Base-by-base conservation (phyloP, 768 basidiomycete genomes). In the Trametes sanguinea region DNA sequence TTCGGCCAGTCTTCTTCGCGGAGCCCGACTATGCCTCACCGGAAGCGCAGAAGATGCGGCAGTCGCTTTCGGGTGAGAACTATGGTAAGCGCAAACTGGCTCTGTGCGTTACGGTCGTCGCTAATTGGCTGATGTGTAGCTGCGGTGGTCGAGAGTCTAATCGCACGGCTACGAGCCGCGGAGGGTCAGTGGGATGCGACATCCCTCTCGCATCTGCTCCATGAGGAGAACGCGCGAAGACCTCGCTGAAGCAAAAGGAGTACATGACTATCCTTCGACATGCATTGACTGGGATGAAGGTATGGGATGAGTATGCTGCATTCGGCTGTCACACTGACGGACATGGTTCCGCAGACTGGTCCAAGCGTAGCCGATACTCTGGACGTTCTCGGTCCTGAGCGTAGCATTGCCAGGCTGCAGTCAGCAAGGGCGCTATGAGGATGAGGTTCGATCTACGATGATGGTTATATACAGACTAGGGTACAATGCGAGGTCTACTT, bases 241-340 rank as follows among this genome's bases (percentile, higher is more conserved):
- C 78, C 2, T 74, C 72, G 2, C 58, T 83, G 11, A 76, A 79
- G 54, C 74, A 74, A 46, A 87, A 83, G 54, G 66, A 76, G 22
- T 85, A 92, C 66, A 88, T 95, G 86, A 87, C 82, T 1, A 81
- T 85, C 0, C 73, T 96, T 53, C 76, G 95, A 54, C 84, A 91
- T 69, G 90, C 89, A 3, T 71, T 97, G 66, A 94, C 89, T 1
- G 95, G 88, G 2, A 84, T 86, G 77, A 94, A 91, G 85, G 95
- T 89, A 44, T 27, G 17, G 69, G 33, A 16, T 46, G 0, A 29
- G 17, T 51, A n/a, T 45, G 3, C 37, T 47, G 39, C 35, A 13
- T n/a, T 4, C 13, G 14, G 40, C 9, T 16, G 27, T 16, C 22
- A 42, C 27, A 2, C 37, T 33, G 4, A 40, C 44, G 22, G 13